Conservation (phyloP, 352 stramenopile species). For the Globisporangium barbulae region DNA sequence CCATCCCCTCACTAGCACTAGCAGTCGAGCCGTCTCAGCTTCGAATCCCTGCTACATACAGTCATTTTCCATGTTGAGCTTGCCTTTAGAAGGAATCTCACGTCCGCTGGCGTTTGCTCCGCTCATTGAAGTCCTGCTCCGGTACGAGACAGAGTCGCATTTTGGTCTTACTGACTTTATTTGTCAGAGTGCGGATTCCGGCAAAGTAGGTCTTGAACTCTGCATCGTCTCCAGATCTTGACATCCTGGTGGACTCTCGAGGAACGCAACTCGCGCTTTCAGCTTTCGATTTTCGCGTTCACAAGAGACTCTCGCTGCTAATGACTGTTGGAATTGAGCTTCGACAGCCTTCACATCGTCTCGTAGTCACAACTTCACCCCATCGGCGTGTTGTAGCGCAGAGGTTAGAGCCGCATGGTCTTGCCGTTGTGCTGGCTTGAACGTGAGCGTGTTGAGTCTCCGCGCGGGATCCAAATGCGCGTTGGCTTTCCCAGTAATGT, state of each 20-base stretch:
- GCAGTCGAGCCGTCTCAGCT: background rate
- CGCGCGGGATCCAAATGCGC: background rate
- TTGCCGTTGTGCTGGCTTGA: background rate
- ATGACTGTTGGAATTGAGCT: background rate
- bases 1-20: no score
- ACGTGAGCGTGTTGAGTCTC: background rate
- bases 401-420: background rate
- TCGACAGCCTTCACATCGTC: background rate
- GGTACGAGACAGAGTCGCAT: background rate
- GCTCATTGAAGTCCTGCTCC: background rate
- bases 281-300: background rate
- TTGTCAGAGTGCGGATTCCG: background rate
- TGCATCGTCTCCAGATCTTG: background rate
- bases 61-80: no score
- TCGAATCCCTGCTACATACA: background rate
- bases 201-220: background rate
- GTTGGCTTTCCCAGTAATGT: background rate
- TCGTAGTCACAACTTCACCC: background rate
- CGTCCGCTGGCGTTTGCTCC: background rate
- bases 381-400: background rate
- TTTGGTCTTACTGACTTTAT: background rate
- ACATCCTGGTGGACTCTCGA: background rate
- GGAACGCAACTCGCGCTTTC: background rate
- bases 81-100: background rate
- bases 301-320: background rate